Base-by-base conservation (phyloP, 2,329 filamentous ascomycete genomes). In the Mycosphaerelloides madeirae region DNA sequence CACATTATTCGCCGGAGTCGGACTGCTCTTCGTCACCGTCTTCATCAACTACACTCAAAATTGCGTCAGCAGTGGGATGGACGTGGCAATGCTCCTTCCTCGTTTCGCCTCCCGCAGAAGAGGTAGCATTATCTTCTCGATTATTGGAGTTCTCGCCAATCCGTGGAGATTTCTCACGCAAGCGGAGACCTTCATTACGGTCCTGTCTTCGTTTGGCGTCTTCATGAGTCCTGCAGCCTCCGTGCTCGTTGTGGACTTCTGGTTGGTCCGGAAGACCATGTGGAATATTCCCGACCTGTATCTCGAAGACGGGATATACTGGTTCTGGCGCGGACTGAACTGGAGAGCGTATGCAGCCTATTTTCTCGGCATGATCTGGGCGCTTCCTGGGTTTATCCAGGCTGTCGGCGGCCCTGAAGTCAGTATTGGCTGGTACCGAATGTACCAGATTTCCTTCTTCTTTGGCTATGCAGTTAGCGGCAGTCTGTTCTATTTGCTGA, bases 1-100 rank as follows among this genome's bases (percentile, higher is more conserved):
- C 1, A 56, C 52, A 12, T 62, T 62, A 39, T 62, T 61, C 35
- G 56, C 57, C 2, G 58, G 57, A 2, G n/a, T 61, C 9, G 59
- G 58, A 5, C 48, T 61, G 11, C 44, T 60, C 29, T 48, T 49
- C 16, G 47, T 49, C 20, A 49, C 48, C 14, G 43, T 60, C 14
- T 54, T 55, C 37, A 53, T 56, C 14, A 60, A 60, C 39, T 50
- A 53, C 28, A 55, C 51, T 15, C 49, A 57, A 37, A 62, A 62
- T 31, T 55, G 46, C 11, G 52, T 61, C 2, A 50, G 47, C n/a
- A 52, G 50, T 2, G 58, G 57, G 5, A 62, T 62, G 58, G 59
- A 62, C 35, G 36, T 62, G 29, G 58, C 59, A 0, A 49, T 50
- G 31, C 40, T 62, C 25, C 29, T 54, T 13, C 59, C 59, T 2